phyloP scores from a whole-genome alignment of 345 rosid genomes.

The Diplotaxis tenuifolia region DNA sequence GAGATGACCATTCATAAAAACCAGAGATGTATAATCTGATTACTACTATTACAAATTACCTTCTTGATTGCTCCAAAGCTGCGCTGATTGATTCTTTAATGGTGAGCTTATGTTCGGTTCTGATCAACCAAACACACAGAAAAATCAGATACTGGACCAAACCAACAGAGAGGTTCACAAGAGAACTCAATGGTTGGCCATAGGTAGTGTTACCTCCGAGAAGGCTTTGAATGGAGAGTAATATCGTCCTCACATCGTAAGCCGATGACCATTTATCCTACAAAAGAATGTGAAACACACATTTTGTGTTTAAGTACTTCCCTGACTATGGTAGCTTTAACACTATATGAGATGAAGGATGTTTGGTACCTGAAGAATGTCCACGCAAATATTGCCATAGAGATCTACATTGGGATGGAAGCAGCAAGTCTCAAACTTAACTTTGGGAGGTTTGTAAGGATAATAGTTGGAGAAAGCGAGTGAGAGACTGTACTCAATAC shows the following conservation, averaged over 20 bases:
- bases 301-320: too few species aligned
- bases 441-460: constrained; percentile 93
- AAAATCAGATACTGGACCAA: neutral
- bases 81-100: constrained; percentile 91
- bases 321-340: too few species aligned
- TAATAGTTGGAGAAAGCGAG: constrained; percentile 85
- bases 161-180: neutral
- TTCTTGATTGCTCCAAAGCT: constrained; percentile 93
- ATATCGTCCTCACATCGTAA: constrained; percentile 86
- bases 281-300: neutral
- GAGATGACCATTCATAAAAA: too few species aligned
- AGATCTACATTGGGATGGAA: constrained; percentile 96
- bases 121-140: constrained; percentile 31
- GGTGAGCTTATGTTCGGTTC: constrained; percentile 96
- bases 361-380: constrained; percentile 99
- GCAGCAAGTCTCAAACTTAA: constrained; percentile 90
- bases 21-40: too few species aligned
- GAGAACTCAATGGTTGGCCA: neutral
- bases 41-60: too few species aligned
- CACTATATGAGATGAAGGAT: too few species aligned
- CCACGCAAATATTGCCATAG: constrained; percentile 88
- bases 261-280: constrained; percentile 99
- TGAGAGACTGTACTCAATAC: constrained; percentile 84
- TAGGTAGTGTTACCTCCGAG: constrained; percentile 97
- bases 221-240: constrained; percentile 87